These are phyloP conservation scores for Thelephora aurantiotincta DNA, from an alignment of 768 basidiomycete genomes.

Conservation along the genomic window DNA sequence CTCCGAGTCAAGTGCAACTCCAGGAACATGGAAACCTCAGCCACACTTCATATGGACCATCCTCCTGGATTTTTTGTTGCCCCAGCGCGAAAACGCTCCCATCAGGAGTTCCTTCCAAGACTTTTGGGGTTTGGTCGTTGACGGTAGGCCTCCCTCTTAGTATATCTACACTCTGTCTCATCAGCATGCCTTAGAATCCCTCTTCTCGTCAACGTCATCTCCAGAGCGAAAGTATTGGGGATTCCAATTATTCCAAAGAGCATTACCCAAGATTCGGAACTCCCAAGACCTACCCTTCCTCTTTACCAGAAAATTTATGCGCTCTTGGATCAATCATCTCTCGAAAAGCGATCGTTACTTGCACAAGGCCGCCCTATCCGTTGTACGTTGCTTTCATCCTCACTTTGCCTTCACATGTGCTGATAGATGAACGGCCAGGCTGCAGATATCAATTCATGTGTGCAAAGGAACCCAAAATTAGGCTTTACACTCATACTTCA, in stretches of 20 bases:
- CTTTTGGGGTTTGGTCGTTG: constrained; percentile 84
- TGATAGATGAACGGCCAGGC: constrained; percentile 29
- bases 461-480: constrained; percentile 59
- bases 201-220: constrained; percentile 77
- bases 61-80: constrained; percentile 64
- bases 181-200: constrained; percentile 41
- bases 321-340: constrained; percentile 92
- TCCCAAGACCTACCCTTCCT: constrained; percentile 65
- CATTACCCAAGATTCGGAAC: constrained; percentile 46
- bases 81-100: constrained; percentile 22
- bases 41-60: constrained; percentile 87
- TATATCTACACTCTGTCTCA: constrained; percentile 4
- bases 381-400: constrained; percentile 32
- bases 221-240: constrained; percentile 89
- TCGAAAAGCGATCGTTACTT: constrained; percentile 79
- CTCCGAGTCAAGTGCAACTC: constrained; percentile 24
- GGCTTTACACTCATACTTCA: constrained; percentile 80
- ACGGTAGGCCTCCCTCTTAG: constrained; percentile 41
- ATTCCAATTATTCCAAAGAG: constrained; percentile 81
- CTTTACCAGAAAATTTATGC: constrained; percentile 92
- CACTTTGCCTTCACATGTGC: neutral
- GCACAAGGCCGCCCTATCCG: constrained; percentile 76
- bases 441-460: constrained; percentile 58
- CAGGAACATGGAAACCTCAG: constrained; percentile 71
- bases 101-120: constrained; percentile 66